Base-by-base conservation (phyloP, 768 basidiomycete genomes). In the Leccinum longicurvipes region DNA sequence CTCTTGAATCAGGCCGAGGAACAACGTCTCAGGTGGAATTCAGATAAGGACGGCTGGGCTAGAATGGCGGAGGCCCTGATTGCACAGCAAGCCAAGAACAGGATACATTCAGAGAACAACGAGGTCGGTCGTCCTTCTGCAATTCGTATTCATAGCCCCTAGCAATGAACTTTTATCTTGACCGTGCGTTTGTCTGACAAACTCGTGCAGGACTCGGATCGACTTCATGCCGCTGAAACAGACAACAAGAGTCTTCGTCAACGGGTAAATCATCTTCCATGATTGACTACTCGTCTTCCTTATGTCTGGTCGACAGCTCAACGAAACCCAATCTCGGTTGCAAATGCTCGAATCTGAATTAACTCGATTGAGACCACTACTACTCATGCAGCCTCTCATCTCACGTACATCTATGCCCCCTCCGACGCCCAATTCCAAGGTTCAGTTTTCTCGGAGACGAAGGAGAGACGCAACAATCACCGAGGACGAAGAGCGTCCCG, bases 21-120 rank as follows among this genome's bases (percentile, higher is more conserved):
- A 52, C 82, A 88, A 54, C 77, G 78, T n/a, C 73, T 74, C 7
- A 75, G 80, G 34, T 87, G 84, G 84, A 72, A 80, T 29, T 77
- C 80, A 1, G 87, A 90, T 67, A 77, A 79, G 61, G 81, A 82
- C 15, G 74, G 79, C 3, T 91, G 87, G 85, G 79, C 77, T 5
- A 74, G 88, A 53, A 82, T 79, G 60, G 81, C 86, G 1, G 87
- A 90, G 59, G 86, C 85, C 8, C 74, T 91, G 32, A 74, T 87
- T 53, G 65, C 74, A 3, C 81, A 72, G 41, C 67, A 80, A 45
- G 73, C 78, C 45, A 76, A 74, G 54, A 79, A 70, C 42, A 68
- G 73, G n/a, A 64, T 66, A 6, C 66, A 62, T 15, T 59, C 63
- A 14, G 68, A 72, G 6, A 77, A 70, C 54, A 75, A 78, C 50